Conservation (phyloP, 1,284 basidiomycete species). For the Exobasidium rhododendri region DNA sequence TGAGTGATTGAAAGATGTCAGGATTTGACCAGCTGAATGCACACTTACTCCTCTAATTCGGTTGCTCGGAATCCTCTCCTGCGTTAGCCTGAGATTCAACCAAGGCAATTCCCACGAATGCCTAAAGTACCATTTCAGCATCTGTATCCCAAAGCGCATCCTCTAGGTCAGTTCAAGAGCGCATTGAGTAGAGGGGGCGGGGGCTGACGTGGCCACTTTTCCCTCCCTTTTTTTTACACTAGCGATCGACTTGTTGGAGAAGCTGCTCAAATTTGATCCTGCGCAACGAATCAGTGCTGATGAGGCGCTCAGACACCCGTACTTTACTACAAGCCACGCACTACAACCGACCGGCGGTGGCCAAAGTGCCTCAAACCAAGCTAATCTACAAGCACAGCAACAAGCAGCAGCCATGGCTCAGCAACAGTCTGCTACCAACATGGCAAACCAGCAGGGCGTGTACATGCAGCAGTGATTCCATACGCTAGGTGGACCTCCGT, state of each 20-base stretch:
- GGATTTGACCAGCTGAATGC: not conserved
- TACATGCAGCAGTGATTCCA: not conserved
- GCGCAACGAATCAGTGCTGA: conserved; percentile 85
- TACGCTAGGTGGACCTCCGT: too few relatives aligned
- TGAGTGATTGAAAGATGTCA: conserved; percentile 57
- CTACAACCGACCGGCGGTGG: conserved; percentile 18
- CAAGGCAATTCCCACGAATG: conserved; percentile 84
- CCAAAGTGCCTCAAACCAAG: not conserved
- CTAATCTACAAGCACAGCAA: not conserved
- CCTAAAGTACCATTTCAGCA: conserved; percentile 84
- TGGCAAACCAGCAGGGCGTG: not conserved
- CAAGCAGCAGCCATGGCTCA: not conserved
- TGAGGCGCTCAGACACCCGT: conserved; percentile 86
- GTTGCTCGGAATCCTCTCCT: not conserved
- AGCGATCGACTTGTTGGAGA: conserved; percentile 93
- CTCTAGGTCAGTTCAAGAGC: conserved; percentile 60
- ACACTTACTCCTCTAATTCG: not conserved
- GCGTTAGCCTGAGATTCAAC: conserved; percentile 78
- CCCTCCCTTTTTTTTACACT: conserved; percentile 10
- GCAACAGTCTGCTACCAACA: not conserved
- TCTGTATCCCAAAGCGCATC: conserved; percentile 86
- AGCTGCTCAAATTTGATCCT: conserved; percentile 94
- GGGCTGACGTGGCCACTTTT: too few relatives aligned
- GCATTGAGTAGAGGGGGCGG: too few relatives aligned
- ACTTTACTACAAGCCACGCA: conserved; percentile 65